Evolutionary conservation across 2,329 filamentous ascomycete genomes (phyloP), one percentile per base, ranked within the genome.

Genomic region (Stromatinia cepivora): DNA sequence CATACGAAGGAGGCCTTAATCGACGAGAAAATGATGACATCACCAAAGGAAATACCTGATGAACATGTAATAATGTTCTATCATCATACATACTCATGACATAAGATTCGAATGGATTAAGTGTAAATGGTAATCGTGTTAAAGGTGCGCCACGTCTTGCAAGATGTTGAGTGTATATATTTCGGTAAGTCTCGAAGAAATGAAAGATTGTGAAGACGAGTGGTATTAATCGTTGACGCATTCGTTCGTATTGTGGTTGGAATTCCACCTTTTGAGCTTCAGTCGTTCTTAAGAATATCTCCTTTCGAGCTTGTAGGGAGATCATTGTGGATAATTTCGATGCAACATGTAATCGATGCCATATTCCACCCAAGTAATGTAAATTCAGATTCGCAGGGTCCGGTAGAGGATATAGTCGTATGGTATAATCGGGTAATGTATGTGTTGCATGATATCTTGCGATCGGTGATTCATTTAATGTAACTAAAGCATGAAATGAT

Each of bases 81-180:
- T 89, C 85, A 73, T 90, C 87, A 76, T 90, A 90, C 84, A 87
- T 86, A 66, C 78, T 83, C 85, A 90, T 88, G 50, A 90, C 84
- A 73, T 87, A 80, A 22, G 79, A 78, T 76, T 90, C 88, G 71
- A 90, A 87, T 0, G 88, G 88, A 73, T 90, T 88, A 53, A 86
- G 70, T 0, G 87, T 89, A 72, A 86, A 89, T 0, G 87, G 84
- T 67, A 83, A 81, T 54, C 77, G 81, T 53, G 79, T 79, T 58
- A 90, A 73, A 7, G 87, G 80, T 17, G 85, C 84, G 52, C 79
- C 80, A 68, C 87, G 81, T 61, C 85, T 81, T 62, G 81, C 79
- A 34, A 90, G 82, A 71, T 87, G 86, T 72, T 86, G 79, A 10
- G 88, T 77, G 73, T 90, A 87, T 3, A 88, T 80, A 52, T 82